phyloP scores from a whole-genome alignment of 2,329 filamentous ascomycete genomes.

The Hypoxylon sp. region DNA sequence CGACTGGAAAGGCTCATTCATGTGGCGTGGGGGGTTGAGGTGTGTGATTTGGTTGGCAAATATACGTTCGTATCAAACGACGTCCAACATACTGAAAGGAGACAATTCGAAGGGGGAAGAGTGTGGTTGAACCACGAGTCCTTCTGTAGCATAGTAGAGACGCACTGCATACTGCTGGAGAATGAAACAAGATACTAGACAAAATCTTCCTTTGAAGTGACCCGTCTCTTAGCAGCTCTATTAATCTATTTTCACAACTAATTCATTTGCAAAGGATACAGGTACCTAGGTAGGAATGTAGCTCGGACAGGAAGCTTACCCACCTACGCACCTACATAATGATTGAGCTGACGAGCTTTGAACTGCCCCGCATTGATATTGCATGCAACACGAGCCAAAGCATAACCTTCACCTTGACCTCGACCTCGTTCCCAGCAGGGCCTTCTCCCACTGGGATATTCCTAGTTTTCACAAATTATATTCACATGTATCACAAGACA shows the following conservation, averaged over 20 bases:
- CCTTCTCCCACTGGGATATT: neutral
- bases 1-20: conserved; percentile 1
- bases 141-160: conserved; percentile 7
- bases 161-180: conserved; percentile 7
- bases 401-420: neutral
- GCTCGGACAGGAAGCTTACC: neutral
- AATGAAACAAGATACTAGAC: conserved; percentile 21
- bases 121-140: neutral
- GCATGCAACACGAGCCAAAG: neutral
- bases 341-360: conserved; percentile 16
- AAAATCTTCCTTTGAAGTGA: neutral
- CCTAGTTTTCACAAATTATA: neutral
- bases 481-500: neutral
- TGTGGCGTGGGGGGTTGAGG: conserved; percentile 6
- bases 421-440: neutral
- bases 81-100: conserved; percentile 24
- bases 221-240: neutral
- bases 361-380: conserved; percentile 21
- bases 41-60: conserved; percentile 9
- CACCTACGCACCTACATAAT: no score
- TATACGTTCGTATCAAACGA: conserved; percentile 40
- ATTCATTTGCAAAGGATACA: neutral
- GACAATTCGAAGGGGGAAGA: neutral
- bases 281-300: no score
- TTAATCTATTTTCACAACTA: neutral